Percentiles rank a stretch among this genome's conserved stretches.
Evolutionary conservation across 73 alveolate species (phyloP).

Genomic region (Tetrahymena thermophila): DNA sequence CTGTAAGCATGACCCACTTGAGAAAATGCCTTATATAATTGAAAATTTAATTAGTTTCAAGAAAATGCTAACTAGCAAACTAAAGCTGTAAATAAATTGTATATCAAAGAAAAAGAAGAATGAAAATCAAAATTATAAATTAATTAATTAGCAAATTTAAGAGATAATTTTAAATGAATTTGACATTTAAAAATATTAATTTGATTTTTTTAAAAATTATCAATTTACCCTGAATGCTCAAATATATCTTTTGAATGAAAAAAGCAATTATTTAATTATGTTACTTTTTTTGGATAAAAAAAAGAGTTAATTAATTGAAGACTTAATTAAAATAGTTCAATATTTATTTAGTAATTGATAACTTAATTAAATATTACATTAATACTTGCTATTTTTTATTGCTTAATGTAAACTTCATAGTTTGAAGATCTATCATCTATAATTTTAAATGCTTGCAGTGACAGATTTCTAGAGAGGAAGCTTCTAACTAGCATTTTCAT

Average conservation of each 20-base stretch:
- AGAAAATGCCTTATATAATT: not conserved
- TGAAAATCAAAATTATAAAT: not conserved
- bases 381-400: not conserved
- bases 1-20: not conserved
- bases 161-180: not conserved
- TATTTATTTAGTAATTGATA: too few relatives aligned
- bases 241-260: not conserved
- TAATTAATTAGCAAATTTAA: too few relatives aligned
- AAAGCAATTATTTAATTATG: not conserved
- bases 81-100: too few relatives aligned
- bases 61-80: too few relatives aligned
- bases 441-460: not conserved
- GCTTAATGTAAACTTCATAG: not conserved
- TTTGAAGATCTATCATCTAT: not conserved
- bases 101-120: not conserved
- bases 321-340: too few relatives aligned
- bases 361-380: not conserved
- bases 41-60: too few relatives aligned
- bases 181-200: not conserved
- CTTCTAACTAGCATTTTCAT: not conserved
- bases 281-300: not conserved
- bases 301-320: not conserved
- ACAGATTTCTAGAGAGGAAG: not conserved
- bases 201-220: too few relatives aligned
- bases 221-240: not conserved